A percentile compares a stretch with the other conserved stretches of the same genome.
Conservation (phyloP, 345 rosid genomes). For the Hibiscus trionum region DNA sequence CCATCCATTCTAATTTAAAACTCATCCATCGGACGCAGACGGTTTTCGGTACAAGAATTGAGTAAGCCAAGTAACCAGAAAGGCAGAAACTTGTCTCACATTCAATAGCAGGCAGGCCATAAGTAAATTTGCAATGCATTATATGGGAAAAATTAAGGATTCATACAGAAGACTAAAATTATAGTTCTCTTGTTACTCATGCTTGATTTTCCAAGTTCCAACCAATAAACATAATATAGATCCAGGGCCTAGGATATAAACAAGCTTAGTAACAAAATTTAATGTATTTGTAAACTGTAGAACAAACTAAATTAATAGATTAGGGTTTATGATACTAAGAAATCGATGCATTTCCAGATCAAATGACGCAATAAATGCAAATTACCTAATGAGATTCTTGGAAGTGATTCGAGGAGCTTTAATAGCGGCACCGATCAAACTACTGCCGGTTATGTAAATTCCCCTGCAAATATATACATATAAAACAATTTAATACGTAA, state of each 20-base stretch:
- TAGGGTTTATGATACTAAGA: conserved; percentile 2
- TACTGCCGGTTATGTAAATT: conserved; percentile 92
- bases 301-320: background rate
- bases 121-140: background rate
- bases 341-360: background rate
- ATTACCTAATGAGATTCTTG: conserved; percentile 87
- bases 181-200: background rate
- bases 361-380: background rate
- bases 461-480: conserved; percentile 42
- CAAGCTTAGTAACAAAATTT: background rate
- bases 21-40: background rate
- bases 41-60: background rate
- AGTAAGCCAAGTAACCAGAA: background rate
- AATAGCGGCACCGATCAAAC: conserved; percentile 96
- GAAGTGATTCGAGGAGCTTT: conserved; percentile 98
- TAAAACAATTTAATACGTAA: background rate
- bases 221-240: background rate
- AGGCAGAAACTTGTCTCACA: background rate
- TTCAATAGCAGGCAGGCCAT: background rate
- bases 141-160: background rate
- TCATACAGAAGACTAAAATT: background rate
- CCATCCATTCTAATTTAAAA: background rate
- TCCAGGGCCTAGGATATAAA: background rate
- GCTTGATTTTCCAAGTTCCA: background rate
- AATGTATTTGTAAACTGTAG: background rate